Evolutionary conservation across 805 yeast genomes (phyloP).

Genomic region (Cyberlindnera xylosilytica): DNA sequence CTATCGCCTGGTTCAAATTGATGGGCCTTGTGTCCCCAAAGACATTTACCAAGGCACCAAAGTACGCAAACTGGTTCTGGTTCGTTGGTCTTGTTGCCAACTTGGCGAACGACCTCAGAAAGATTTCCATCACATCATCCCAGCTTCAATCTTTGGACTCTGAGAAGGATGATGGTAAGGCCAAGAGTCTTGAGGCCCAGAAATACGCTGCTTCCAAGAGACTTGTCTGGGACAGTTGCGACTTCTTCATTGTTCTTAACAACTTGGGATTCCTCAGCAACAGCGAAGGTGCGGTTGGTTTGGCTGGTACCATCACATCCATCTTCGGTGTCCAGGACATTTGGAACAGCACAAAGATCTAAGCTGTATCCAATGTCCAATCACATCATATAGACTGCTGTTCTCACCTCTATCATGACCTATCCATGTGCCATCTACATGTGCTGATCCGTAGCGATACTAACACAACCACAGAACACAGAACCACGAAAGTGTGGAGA

Average conservation of each 20-base stretch:
- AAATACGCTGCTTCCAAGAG: slow-evolving; percentile 53
- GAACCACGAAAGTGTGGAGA: too few species aligned
- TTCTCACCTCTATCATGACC: too few species aligned
- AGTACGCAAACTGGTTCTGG: slow-evolving; percentile 73
- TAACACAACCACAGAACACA: too few species aligned
- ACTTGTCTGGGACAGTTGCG: slow-evolving; percentile 74
- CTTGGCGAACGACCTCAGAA: slow-evolving; percentile 55
- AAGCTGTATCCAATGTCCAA: neutral
- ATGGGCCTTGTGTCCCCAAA: slow-evolving; percentile 51
- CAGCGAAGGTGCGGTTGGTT: slow-evolving; percentile 78
- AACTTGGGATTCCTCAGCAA: slow-evolving; percentile 56
- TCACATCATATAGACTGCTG: neutral
- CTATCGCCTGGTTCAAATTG: slow-evolving; percentile 53
- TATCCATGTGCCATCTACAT: too few species aligned
- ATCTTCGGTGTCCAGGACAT: slow-evolving; percentile 70
- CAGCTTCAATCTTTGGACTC: slow-evolving; percentile 20
- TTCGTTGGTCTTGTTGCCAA: slow-evolving; percentile 65
- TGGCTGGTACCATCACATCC: slow-evolving; percentile 83
- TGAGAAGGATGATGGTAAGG: slow-evolving; percentile 38
- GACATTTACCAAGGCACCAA: slow-evolving; percentile 48
- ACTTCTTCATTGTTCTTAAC: slow-evolving; percentile 71
- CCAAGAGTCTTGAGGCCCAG: slow-evolving; percentile 40
- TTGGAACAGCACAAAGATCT: slow-evolving; percentile 50
- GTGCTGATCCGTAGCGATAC: too few species aligned
- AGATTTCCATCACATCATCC: slow-evolving; percentile 40